These are phyloP conservation scores for Leishmania arabica DNA, from an alignment of 208 protist species.

Conservation along the genomic window DNA sequence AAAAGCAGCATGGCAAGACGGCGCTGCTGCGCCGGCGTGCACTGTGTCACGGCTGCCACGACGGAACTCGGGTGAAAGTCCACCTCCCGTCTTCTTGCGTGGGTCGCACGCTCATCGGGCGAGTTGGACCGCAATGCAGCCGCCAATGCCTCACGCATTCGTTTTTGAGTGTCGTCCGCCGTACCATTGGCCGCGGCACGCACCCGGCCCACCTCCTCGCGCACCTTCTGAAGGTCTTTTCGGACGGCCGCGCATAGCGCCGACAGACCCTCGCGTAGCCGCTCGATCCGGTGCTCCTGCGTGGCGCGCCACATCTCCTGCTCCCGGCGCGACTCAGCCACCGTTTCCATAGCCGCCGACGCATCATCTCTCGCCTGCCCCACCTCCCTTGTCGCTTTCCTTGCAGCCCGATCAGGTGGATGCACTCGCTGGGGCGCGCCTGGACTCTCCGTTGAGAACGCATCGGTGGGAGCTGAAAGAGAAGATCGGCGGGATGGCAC, in stretches of 20 bases:
- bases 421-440: not conserved
- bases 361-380: not conserved
- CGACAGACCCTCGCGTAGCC: slow-evolving; percentile 57
- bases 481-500: not conserved
- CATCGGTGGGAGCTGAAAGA: not conserved
- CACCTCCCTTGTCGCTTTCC: not conserved
- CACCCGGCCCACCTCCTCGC: slow-evolving; percentile 14
- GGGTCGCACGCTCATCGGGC: not conserved
- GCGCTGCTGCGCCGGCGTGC: slow-evolving; percentile 25
- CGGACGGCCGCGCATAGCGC: slow-evolving; percentile 70
- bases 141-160: not conserved
- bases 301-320: slow-evolving; percentile 15
- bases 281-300: slow-evolving; percentile 26
- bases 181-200: not conserved
- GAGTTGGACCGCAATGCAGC: not conserved
- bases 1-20: slow-evolving; percentile 25
- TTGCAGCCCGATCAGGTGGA: not conserved
- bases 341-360: not conserved
- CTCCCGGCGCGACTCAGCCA: not conserved
- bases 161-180: not conserved
- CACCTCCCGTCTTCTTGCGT: slow-evolving; percentile 1
- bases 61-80: slow-evolving; percentile 7
- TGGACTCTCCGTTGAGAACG: not conserved
- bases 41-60: slow-evolving; percentile 23
- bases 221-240: slow-evolving; percentile 57